Evolutionary conservation across 2,329 filamentous ascomycete genomes (phyloP), one percentile per base, ranked within the genome.

Genomic region (Stagonosporopsis rhizophila): DNA sequence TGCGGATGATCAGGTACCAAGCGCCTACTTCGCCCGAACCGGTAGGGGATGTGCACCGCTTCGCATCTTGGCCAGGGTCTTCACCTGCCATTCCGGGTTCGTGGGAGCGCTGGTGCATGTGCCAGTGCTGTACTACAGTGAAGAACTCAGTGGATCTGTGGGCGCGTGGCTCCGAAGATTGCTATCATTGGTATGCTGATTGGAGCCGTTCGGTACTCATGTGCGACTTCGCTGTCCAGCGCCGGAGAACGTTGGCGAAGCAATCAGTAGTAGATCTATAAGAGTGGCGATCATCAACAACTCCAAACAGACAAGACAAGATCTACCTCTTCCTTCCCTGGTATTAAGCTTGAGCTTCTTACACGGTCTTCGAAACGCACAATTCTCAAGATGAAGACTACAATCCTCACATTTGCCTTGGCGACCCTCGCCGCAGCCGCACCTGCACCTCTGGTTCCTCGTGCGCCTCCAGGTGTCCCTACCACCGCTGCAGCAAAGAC

Each of bases 401-500:
- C 71, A 54, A 44, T 68, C 45, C 49, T 70, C 56, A 46, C 64
- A 20, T 58, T 74, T 20, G 64, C 65, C 32, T 59, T 69, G 4
- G 56, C 60, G 15, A 66, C 66, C 25, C 37, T 73, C 22, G 59
- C 61, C 32, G 60, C 65, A 23, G 73, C 74, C 12, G 66, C 70
- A 11, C 71, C 74, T 23, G 61, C 71, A 27, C 67, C 73, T 47
- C 69, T 74, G 25, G 57, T 59, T 6, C 52, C 66, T n/a, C 77
- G 78, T 17, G 70, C 79, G 14, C 80, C 82, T 73, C 85, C 88
- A 7, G 85, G 85, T 37, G 85, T 92, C 56, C 90, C 90, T 17
- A 81, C 82, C 5, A 78, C 80, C 0, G 72, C 84, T 1, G 78
- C 78, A 0, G 89, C 89, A 19, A 80, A 82, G 59, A 80, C 79